Conservation (phyloP, 1,139 yeast genomes). For the Hansenula sp. region DNA sequence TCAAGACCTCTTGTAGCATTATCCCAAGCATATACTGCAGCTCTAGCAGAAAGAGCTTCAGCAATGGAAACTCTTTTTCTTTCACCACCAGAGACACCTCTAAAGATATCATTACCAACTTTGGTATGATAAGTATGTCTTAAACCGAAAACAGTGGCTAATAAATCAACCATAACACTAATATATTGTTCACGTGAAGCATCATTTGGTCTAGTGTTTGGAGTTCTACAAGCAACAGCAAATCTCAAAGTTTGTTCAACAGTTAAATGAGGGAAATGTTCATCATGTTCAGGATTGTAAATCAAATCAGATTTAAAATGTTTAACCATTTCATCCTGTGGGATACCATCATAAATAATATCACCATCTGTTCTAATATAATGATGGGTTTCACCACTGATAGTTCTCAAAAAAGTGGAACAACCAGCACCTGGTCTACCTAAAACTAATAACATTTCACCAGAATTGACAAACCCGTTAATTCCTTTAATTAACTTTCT, state of each 20-base stretch:
- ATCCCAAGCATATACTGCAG: slow-evolving; percentile 54
- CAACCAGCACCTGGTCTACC: slow-evolving; percentile 57
- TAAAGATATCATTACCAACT: slow-evolving; percentile 64
- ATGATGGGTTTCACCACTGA: slow-evolving; percentile 58
- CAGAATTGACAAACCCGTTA: slow-evolving; percentile 41
- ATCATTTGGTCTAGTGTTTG: slow-evolving; percentile 33
- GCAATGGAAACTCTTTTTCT: slow-evolving; percentile 78
- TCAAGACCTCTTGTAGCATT: slow-evolving; percentile 59
- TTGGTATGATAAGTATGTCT: slow-evolving; percentile 59
- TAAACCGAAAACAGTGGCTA: slow-evolving; percentile 52
- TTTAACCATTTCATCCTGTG: slow-evolving; percentile 41
- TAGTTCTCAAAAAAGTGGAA: slow-evolving; percentile 47
- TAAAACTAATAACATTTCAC: slow-evolving; percentile 46
- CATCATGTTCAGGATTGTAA: slow-evolving; percentile 47
- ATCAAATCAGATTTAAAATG: slow-evolving; percentile 45
- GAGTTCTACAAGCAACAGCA: slow-evolving; percentile 33
- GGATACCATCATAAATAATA: slow-evolving; percentile 43
- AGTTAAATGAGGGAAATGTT: slow-evolving; percentile 47
- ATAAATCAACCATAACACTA: slow-evolving; percentile 38
- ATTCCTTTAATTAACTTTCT: slow-evolving; percentile 26
- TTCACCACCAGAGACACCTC: slow-evolving; percentile 85
- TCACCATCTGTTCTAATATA: slow-evolving; percentile 43
- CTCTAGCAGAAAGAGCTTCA: slow-evolving; percentile 45
- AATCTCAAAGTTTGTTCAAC: slow-evolving; percentile 45
- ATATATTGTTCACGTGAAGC: slow-evolving; percentile 39